These are phyloP conservation scores for Elaeis oleifera DNA, from an alignment of 202 grass and related monocot genomes.

Conservation along the genomic window DNA sequence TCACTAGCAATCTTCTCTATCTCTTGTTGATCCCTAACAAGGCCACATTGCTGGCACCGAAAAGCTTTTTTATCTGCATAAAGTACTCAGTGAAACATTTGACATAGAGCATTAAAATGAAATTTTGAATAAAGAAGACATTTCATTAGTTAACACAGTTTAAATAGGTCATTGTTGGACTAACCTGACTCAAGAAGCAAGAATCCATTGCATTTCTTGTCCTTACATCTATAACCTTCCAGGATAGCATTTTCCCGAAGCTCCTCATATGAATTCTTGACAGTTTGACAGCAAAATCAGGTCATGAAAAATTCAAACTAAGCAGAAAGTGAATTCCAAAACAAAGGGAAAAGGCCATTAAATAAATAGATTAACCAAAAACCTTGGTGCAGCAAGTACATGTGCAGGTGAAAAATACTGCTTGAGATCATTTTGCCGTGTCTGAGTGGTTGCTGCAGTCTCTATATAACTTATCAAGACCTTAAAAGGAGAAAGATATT, in stretches of 20 bases:
- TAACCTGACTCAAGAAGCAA: constrained; percentile 49
- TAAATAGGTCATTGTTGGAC: constrained; percentile 5
- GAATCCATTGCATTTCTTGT: constrained; percentile 55
- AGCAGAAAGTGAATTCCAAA: too few species aligned
- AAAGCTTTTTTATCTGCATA: constrained; percentile 46
- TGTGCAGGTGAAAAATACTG: constrained; percentile 82
- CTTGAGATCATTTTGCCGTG: constrained; percentile 63
- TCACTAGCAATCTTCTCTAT: constrained; percentile 42
- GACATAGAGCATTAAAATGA: neutral
- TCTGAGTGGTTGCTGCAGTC: constrained; percentile 63
- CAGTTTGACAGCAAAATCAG: neutral
- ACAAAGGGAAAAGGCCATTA: too few species aligned
- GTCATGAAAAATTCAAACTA: too few species aligned
- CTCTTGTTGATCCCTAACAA: constrained; percentile 49
- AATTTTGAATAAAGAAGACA: neutral
- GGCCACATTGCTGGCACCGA: constrained; percentile 66
- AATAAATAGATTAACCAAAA: constrained; percentile 2
- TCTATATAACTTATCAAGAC: constrained; percentile 93
- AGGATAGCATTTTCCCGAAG: constrained; percentile 49
- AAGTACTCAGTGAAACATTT: constrained; percentile 7
- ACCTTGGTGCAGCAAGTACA: constrained; percentile 73
- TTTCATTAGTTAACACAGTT: neutral
- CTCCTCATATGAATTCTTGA: constrained; percentile 27
- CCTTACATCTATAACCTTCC: constrained; percentile 70
- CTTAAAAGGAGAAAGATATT: constrained; percentile 31